Conservation (phyloP, 2,329 filamentous ascomycete species). For the Boeremia lycopersici region DNA sequence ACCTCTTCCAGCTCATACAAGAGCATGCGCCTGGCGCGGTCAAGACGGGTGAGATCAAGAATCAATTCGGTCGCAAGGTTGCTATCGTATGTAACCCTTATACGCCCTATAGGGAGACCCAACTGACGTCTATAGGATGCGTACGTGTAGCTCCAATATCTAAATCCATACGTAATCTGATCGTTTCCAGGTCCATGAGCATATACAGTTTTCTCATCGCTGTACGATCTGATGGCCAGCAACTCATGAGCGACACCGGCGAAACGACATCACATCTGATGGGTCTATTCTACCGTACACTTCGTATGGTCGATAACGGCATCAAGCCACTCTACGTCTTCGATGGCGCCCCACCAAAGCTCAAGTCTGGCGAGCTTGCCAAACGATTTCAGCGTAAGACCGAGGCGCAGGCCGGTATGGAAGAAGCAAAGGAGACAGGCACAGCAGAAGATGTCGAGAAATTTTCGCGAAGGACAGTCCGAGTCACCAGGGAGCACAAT, state of each 20-base stretch:
- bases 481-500: conserved; percentile 96
- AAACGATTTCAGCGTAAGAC: conserved; percentile 95
- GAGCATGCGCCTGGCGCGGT: conserved; percentile 94
- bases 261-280: conserved; percentile 98
- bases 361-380: conserved; percentile 95
- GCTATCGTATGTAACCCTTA: conserved; percentile 73
- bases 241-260: conserved; percentile 91
- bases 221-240: conserved; percentile 93
- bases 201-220: conserved; percentile 99
- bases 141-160: conserved; percentile 37
- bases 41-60: conserved; percentile 98
- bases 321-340: conserved; percentile 99
- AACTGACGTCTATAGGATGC: conserved; percentile 52
- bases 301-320: conserved; percentile 97
- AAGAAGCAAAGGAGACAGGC: conserved; percentile 96
- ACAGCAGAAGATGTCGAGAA: conserved; percentile 98
- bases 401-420: conserved; percentile 85
- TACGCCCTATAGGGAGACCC: neutral
- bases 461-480: conserved; percentile 89
- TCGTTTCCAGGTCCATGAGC: conserved; percentile 78
- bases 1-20: conserved; percentile 57
- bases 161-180: conserved; percentile 15
- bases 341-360: conserved; percentile 92
- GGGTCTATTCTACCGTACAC: conserved; percentile 99
- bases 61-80: conserved; percentile 97